Percentiles rank a stretch among this genome's conserved stretches.
Evolutionary conservation across 148 eudicot species (phyloP).

Genomic region (Chenopodium formosanum): DNA sequence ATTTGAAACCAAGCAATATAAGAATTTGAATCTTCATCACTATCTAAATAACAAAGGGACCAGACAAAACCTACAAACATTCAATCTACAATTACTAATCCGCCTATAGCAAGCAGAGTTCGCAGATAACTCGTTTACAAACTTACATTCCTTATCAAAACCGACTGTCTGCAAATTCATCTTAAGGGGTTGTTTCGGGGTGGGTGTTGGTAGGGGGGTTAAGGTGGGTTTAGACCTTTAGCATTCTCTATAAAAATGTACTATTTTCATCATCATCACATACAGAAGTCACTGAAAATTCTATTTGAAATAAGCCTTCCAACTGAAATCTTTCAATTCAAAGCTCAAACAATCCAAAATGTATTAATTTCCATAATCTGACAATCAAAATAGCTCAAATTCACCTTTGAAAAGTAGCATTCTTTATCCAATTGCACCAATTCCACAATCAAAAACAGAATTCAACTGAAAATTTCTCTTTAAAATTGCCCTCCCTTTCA

Average conservation of each 20-base stretch:
- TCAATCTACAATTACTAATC: background rate
- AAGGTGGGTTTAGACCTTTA: background rate
- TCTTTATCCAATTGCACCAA: background rate
- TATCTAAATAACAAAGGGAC: background rate
- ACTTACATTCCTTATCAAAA: background rate
- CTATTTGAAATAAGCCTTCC: background rate
- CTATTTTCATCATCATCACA: background rate
- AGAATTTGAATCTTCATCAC: background rate
- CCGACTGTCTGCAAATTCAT: background rate
- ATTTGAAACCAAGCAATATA: background rate
- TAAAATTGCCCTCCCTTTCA: slow-evolving; percentile 1
- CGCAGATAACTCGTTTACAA: background rate
- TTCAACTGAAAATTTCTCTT: background rate
- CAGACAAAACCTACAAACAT: background rate
- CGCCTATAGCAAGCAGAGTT: background rate
- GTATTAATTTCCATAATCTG: background rate
- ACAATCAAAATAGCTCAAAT: background rate
- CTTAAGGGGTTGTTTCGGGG: too few relatives aligned
- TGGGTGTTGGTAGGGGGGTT: too few relatives aligned
- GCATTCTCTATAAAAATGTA: background rate
- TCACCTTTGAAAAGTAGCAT: background rate
- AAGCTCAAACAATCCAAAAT: too few relatives aligned
- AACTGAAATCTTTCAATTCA: slow-evolving; percentile 1
- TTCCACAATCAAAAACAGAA: background rate
- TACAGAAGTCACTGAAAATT: slow-evolving; percentile 12